Percentiles rank a stretch among this genome's conserved stretches.
Conservation (phyloP, 2,329 filamentous ascomycete species). For the Talaromyces islandicus region DNA sequence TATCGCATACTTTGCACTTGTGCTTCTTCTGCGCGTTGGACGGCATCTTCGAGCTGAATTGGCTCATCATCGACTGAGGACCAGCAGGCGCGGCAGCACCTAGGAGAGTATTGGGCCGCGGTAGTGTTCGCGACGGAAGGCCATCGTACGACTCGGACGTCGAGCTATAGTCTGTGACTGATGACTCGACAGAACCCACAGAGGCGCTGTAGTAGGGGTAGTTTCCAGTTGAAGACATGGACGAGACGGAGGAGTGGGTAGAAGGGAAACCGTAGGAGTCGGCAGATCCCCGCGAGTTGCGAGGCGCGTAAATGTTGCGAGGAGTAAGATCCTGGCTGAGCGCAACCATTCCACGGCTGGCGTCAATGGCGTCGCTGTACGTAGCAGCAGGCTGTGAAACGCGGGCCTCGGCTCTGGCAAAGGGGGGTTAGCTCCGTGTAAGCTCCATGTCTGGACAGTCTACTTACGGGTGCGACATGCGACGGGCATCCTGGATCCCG, state of each 20-base stretch:
- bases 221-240: slow-evolving; percentile 75
- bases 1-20: slow-evolving; percentile 98
- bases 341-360: slow-evolving; percentile 87
- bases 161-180: slow-evolving; percentile 88
- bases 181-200: slow-evolving; percentile 61
- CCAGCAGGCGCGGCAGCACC: slow-evolving; percentile 65
- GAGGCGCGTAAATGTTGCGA: slow-evolving; percentile 76
- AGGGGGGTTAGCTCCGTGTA: not conserved
- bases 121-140: slow-evolving; percentile 73
- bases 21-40: slow-evolving; percentile 98
- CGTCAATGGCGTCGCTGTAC: slow-evolving; percentile 85
- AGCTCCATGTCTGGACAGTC: slow-evolving; percentile 11
- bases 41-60: slow-evolving; percentile 94
- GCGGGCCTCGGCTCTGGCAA: slow-evolving; percentile 26
- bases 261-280: slow-evolving; percentile 91
- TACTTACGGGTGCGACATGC: slow-evolving; percentile 82
- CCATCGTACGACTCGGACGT: slow-evolving; percentile 78
- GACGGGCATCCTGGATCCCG: slow-evolving; percentile 55
- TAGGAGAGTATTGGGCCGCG: slow-evolving; percentile 64
- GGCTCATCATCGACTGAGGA: slow-evolving; percentile 96
- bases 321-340: slow-evolving; percentile 91
- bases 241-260: slow-evolving; percentile 85
- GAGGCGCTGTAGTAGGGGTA: slow-evolving; percentile 85
- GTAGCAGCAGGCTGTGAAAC: slow-evolving; percentile 48
- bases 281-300: slow-evolving; percentile 61